Evolutionary conservation across 164 flowering plant genomes (phyloP).

Genomic region (Magnolia officinalis): DNA sequence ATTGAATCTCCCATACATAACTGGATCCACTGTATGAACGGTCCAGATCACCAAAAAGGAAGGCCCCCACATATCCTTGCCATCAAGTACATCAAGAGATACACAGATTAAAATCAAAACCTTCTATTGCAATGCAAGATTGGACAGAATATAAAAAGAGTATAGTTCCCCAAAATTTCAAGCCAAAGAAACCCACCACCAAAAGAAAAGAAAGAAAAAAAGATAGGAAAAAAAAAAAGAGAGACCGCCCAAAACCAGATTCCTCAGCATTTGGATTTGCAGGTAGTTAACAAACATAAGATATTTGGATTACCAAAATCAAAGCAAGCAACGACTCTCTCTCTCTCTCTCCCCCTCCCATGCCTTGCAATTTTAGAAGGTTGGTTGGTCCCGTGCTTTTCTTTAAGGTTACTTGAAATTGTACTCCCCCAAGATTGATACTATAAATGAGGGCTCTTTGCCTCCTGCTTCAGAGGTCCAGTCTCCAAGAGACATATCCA

Average conservation of each 20-base stretch:
- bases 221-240: background rate
- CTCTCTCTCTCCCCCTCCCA: background rate
- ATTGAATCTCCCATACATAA: background rate
- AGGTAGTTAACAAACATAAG: slow-evolving; percentile 1
- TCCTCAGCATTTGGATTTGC: background rate
- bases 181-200: slow-evolving; percentile 14
- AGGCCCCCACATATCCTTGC: background rate
- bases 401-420: slow-evolving; percentile 39
- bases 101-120: background rate
- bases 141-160: background rate
- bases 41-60: background rate
- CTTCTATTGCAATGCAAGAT: slow-evolving; percentile 21
- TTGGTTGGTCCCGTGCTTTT: slow-evolving; percentile 40
- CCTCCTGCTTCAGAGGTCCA: slow-evolving; percentile 34
- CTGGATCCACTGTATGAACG: background rate
- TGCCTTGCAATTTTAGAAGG: background rate
- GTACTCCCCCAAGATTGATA: background rate
- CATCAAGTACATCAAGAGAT: background rate
- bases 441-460: slow-evolving; percentile 37
- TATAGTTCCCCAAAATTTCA: slow-evolving; percentile 16
- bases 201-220: background rate
- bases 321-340: background rate
- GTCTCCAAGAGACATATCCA: slow-evolving; percentile 13
- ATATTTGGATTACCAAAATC: slow-evolving; percentile 2
- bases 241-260: background rate